phyloP scores from a whole-genome alignment of 805 yeast genomes.

The Metschnikowia colocasiae region DNA sequence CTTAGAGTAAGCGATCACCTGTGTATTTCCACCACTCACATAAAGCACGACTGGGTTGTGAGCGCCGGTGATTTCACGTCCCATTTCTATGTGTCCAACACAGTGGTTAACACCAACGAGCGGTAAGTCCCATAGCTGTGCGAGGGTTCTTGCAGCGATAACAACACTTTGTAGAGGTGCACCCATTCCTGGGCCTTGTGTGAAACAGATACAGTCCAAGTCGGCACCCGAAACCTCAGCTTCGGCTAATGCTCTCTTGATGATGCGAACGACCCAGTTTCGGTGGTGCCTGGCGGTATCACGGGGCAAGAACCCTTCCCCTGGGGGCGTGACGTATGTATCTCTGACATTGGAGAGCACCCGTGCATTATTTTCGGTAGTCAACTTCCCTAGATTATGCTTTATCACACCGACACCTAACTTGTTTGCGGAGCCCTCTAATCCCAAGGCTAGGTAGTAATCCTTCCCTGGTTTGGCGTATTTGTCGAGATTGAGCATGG shows the following conservation, averaged over 20 bases:
- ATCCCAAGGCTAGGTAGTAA: constrained; percentile 74
- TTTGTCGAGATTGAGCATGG: constrained; percentile 41
- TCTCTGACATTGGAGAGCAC: constrained; percentile 90
- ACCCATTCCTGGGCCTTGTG: constrained; percentile 99
- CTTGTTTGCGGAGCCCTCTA: constrained; percentile 97
- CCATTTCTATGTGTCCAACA: constrained; percentile 98
- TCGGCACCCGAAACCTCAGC: constrained; percentile 51
- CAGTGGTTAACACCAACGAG: constrained; percentile 96
- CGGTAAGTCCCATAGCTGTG: constrained; percentile 78
- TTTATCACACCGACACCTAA: constrained; percentile 89
- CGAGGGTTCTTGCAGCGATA: constrained; percentile 82
- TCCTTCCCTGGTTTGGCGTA: constrained; percentile 40
- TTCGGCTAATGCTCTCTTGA: constrained; percentile 61
- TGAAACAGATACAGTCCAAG: constrained; percentile 81
- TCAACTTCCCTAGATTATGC: constrained; percentile 61
- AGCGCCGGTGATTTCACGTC: constrained; percentile 97
- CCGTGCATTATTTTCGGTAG: constrained; percentile 59
- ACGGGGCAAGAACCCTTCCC: constrained; percentile 94
- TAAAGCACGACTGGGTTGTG: constrained; percentile 94
- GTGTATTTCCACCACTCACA: constrained; percentile 98
- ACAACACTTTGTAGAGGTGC: constrained; percentile 95
- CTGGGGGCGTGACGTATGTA: constrained; percentile 94
- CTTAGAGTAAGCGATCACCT: constrained; percentile 92
- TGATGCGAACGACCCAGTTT: constrained; percentile 84
- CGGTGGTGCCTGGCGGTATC: constrained; percentile 97